Base-by-base conservation (phyloP, 768 basidiomycete species). In the Boletellus ananas region DNA sequence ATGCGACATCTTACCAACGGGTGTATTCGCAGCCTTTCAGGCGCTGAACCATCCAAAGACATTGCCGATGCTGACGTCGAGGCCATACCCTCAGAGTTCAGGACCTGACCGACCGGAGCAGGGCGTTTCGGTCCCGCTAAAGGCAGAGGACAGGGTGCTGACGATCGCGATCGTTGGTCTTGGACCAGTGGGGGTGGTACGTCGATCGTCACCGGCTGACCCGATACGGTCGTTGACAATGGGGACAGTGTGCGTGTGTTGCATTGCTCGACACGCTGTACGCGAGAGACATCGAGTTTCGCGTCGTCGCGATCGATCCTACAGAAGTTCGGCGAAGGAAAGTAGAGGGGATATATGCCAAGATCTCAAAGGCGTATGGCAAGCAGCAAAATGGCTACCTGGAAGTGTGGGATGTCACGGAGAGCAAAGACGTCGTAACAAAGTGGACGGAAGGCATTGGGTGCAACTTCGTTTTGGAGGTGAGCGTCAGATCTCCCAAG, bases 1-100 rank as follows among this genome's bases (percentile, higher is more conserved):
- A 8, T 84, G 85, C 10, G 89, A 90, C 58, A 88, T 90, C 58
- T 74, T 90, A 13, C 89, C 89, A 3, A 90, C 89, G 0, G 87
- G 87, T 4, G 79, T 85, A 14, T 90, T 88, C 58, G 87, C 87
- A 9, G 84, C 83, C 3, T 60, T 82, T 50, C 88, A 90, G 63
- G 81, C 81, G 3, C 58, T 89, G 50, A 80, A 81, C 50, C 87
- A 90, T 59, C 83, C 86, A 4, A 90, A 90, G 67, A 70, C 83
- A 5, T 69, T 74, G 17, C 80, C 86, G 9, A 72, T 84, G 21
- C 57, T 87, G 43, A 79, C 75, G 0, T 81, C 80, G 3, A 72
- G 61, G 34, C 68, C 86, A 5, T 90, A 83, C 73, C 87, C 87
- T 2, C 58, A 54, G 6, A 56, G 60, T n/a, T 56, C 57, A 14